These are phyloP conservation scores for Erodium moschatum DNA, from an alignment of 441 rosid genomes.

Conservation along the genomic window DNA sequence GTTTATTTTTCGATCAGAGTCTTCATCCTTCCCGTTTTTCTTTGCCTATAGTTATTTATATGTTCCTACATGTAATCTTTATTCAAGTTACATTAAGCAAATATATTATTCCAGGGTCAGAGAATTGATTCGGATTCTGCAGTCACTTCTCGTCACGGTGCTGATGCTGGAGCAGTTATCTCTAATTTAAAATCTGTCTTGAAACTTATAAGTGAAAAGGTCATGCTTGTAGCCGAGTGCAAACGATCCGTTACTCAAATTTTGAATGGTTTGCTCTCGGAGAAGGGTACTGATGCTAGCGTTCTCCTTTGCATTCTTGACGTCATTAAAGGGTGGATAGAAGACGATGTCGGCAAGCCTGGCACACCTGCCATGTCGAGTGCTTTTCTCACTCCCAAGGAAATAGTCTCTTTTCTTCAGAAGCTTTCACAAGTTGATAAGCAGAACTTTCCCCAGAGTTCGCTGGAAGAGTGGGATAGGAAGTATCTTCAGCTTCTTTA, in stretches of 20 bases:
- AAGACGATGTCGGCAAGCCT: conserved; percentile 57
- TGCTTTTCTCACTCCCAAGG: conserved; percentile 62
- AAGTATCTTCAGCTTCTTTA: conserved; percentile 88
- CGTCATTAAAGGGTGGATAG: conserved; percentile 81
- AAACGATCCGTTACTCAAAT: conserved; percentile 68
- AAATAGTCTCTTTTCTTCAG: conserved; percentile 75
- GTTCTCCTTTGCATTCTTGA: conserved; percentile 83
- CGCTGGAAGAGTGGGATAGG: conserved; percentile 82
- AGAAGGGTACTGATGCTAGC: conserved; percentile 81
- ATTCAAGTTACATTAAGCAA: background rate
- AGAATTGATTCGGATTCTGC: conserved; percentile 80
- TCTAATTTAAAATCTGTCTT: conserved; percentile 68
- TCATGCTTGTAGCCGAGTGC: conserved; percentile 78
- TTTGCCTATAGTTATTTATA: background rate
- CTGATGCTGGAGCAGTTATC: conserved; percentile 76
- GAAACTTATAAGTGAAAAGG: conserved; percentile 77
- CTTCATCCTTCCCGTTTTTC: background rate
- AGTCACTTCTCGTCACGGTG: conserved; percentile 78
- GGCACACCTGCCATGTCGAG: conserved; percentile 40
- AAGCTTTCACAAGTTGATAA: conserved; percentile 92
- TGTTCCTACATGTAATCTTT: background rate
- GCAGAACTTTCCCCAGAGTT: conserved; percentile 56
- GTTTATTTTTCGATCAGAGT: no score
- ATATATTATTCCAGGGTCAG: conserved; percentile 42
- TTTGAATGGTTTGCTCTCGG: conserved; percentile 70